Evolutionary conservation across 2,329 filamentous ascomycete genomes (phyloP), one percentile per base, ranked within the genome.

Genomic region (Fusarium nygamai): DNA sequence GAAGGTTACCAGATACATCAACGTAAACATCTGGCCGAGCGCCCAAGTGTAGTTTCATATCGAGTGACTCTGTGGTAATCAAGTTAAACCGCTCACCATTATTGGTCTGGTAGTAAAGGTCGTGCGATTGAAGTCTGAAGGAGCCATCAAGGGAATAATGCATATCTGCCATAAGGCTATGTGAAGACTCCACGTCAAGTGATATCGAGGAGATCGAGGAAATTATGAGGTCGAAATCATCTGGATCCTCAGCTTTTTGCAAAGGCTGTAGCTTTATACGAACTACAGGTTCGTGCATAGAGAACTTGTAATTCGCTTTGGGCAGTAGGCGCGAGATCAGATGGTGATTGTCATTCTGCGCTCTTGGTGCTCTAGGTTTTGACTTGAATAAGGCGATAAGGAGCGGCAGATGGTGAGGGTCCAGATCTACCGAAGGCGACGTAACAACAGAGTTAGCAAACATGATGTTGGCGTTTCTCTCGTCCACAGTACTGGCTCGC

Each of bases 391-490:
- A 87, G 27, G 93, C 93, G 54, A 98, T 85, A 29, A 98, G 86
- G 14, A 98, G 88, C 5, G 96, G 96, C 22, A 99, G 86, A 84
- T 98, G 96, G 73, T 94, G 94, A 6, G 96, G 96, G 80, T 97
- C 94, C 39, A 99, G 87, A 81, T 99, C 96, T 58, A 98, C 87
- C 1, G 96, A 98, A 1, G 96, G 96, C 10, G 96, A 99, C 1
- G 96, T 99, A 69, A 98, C 91, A 53, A 99, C 96, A 11, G 97
- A 91, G 82, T 99, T 99, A 46, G 96, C 95, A 80, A 98, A 98
- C 22, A 99, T 86, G 44, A 99, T 96, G 80, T 99, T 99, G 56
- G 94, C 93, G 79, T 99, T 99, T 71, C 94, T 91, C 82, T 98
- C 95, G 74, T 93, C 92, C 17, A 89, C 87, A 43, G 90, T 92